Evolutionary conservation across 169 alveolate species (phyloP), one percentile per base, ranked within the genome.

Genomic region (Eimeria praecox): DNA sequence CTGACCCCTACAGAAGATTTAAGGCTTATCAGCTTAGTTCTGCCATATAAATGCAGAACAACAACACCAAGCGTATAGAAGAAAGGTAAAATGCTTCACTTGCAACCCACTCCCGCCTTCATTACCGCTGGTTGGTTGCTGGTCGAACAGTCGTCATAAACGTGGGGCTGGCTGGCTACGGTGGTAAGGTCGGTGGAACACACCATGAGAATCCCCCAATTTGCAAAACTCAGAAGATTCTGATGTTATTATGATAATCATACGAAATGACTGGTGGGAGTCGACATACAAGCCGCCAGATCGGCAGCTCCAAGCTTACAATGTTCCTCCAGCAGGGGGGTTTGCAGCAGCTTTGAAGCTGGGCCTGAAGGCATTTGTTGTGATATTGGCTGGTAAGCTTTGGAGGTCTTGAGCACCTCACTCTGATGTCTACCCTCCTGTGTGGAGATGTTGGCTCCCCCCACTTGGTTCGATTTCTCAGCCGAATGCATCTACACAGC

Each of bases 401-500:
- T 40, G 3, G 33, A 80, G 66, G 42, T n/a, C 18, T 30, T 80
- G 30, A 49, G 42, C n/a, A 14, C 54, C 38, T 33, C 62, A 4
- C 24, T 22, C 16, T 52, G 54, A 59, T 33, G 18, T 16, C 1
- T 38, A 73, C 83, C 12, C 52, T 16, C 14, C 54, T 56, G 3
- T 3, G 77, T 18, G 35, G 92, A 62, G 62, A 87, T 87, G 94
- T 71, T 38, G 42, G 83, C 83, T 38, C 94, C 94, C 35, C 66
- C 94, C 35, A 9, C 62, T 4, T 87, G 94, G 94, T 62, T 87
- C 83, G 94, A 87, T 69, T 87, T 87, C 42, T 62, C 83, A 64
- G 52, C 94, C 52, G 94, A 69, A 80, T 94, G 96, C 40, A 69
- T 82, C 42, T 94, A 94, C 89, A 94, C 96, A 2, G 73, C 96